phyloP scores from a whole-genome alignment of 305 asterid genomes.

The Fraxinus sp. region DNA sequence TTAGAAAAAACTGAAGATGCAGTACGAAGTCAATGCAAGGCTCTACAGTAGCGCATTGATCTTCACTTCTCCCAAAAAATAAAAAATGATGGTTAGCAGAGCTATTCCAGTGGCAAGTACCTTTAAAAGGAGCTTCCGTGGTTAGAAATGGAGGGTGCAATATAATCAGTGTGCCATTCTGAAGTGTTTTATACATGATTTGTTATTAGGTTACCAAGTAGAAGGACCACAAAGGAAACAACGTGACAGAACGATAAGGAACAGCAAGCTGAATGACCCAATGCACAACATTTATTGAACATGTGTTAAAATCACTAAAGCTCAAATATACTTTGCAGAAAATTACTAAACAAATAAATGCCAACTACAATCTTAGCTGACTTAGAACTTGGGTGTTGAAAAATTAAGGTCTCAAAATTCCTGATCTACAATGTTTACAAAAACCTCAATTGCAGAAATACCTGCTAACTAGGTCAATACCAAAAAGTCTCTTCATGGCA shows the following conservation, averaged over 20 bases:
- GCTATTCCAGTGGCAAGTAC: background rate
- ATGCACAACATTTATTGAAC: background rate
- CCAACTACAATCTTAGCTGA: background rate
- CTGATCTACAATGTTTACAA: background rate
- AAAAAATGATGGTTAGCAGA: background rate
- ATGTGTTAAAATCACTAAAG: background rate
- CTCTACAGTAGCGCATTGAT: background rate
- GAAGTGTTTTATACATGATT: background rate
- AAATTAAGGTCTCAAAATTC: background rate
- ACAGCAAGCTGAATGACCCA: background rate
- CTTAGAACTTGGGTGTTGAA: background rate
- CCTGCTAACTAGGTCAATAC: slow-evolving; percentile 92
- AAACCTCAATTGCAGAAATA: slow-evolving; percentile 31
- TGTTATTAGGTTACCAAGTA: background rate
- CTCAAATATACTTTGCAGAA: background rate
- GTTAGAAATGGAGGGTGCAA: background rate
- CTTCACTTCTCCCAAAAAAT: background rate
- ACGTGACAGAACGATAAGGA: background rate
- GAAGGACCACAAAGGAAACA: slow-evolving; percentile 16
- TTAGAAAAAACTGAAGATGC: background rate
- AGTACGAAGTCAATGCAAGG: background rate
- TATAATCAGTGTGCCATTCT: background rate
- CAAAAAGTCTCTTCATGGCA: slow-evolving; percentile 75
- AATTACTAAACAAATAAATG: background rate
- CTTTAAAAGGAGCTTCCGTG: background rate